Percentiles rank a stretch among this genome's conserved stretches.
These are phyloP conservation scores for Hypoxylon rubiginosum DNA, from an alignment of 2,329 filamentous ascomycete genomes.

Conservation along the genomic window DNA sequence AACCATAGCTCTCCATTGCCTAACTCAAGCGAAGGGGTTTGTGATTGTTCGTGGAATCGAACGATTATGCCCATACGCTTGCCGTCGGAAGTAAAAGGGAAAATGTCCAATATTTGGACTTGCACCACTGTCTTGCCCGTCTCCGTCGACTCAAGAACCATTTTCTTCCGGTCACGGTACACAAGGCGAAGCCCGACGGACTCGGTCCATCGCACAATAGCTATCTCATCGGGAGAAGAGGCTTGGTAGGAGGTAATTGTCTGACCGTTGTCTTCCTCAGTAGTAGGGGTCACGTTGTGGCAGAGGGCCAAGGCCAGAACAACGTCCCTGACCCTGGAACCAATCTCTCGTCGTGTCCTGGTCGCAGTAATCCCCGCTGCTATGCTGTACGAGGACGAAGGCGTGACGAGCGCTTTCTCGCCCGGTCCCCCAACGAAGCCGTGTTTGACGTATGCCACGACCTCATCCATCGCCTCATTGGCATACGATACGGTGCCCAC, in stretches of 20 bases:
- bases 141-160: slow-evolving; percentile 83
- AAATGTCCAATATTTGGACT: slow-evolving; percentile 91
- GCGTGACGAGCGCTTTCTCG: slow-evolving; percentile 74
- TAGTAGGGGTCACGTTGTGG: slow-evolving; percentile 95
- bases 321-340: slow-evolving; percentile 90
- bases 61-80: slow-evolving; percentile 99
- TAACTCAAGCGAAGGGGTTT: slow-evolving; percentile 62
- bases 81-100: slow-evolving; percentile 97
- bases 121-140: slow-evolving; percentile 82
- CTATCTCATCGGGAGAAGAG: slow-evolving; percentile 97
- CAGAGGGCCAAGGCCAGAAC: slow-evolving; percentile 93
- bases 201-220: slow-evolving; percentile 96
- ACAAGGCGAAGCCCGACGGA: slow-evolving; percentile 87
- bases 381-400: slow-evolving; percentile 77
- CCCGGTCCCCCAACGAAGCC: slow-evolving; percentile 72
- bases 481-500: slow-evolving; percentile 98
- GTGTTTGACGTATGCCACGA: slow-evolving; percentile 85
- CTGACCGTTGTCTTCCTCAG: slow-evolving; percentile 84
- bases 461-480: slow-evolving; percentile 99
- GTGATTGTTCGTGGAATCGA: slow-evolving; percentile 77
- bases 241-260: slow-evolving; percentile 91
- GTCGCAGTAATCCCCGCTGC: slow-evolving; percentile 75
- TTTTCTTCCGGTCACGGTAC: slow-evolving; percentile 87
- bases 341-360: slow-evolving; percentile 91
- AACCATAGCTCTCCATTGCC: slow-evolving; percentile 91